Evolutionary conservation across 2,329 filamentous ascomycete genomes (phyloP), one percentile per base, ranked within the genome.

Genomic region (Penicillium paneum): DNA sequence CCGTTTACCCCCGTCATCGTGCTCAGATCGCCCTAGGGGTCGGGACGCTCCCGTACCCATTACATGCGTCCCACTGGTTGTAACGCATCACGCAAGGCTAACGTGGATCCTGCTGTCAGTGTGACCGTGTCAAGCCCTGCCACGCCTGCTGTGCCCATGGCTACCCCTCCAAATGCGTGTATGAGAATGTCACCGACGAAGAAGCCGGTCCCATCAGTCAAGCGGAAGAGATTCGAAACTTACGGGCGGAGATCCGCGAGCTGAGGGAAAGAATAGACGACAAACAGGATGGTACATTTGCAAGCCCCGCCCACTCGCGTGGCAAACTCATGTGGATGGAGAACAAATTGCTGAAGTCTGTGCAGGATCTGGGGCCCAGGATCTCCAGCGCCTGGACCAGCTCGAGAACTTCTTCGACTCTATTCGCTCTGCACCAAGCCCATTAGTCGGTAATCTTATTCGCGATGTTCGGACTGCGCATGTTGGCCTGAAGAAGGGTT

Each of bases 141-240:
- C 70, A 74, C 55, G 71, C 71, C 48, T 74, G 71, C 56, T 74
- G 71, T 53, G 70, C 71, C 8, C 71, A 74, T 59, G 71, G 71
- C 4, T 71, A 74, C 47, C 71, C 71, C 0, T 73, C 71, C 15
- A 68, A 70, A 59, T 74, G 71, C 50, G 64, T 70, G 11, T 74
- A 73, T 55, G 71, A 74, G n/a, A 59, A 54, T 7, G 50, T 64
- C 8, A 62, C 67, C 3, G 71, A 69, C 8, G 71, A 73, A 29
- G 68, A 70, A 28, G 61, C 65, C 32, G 63, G 62, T 31, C 71
- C 71, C 7, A 67, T 74, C 43, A 68, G 66, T 29, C 71, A 74
- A 39, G 65, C 68, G 10, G 71, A 73, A 24, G 71, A 74, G 57
- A 74, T 74, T 40, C 60, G 60, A 19, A 71, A 71, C 50, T 45